Evolutionary conservation across 306 rosid genomes (phyloP).

Genomic region (Dryas drummondii): DNA sequence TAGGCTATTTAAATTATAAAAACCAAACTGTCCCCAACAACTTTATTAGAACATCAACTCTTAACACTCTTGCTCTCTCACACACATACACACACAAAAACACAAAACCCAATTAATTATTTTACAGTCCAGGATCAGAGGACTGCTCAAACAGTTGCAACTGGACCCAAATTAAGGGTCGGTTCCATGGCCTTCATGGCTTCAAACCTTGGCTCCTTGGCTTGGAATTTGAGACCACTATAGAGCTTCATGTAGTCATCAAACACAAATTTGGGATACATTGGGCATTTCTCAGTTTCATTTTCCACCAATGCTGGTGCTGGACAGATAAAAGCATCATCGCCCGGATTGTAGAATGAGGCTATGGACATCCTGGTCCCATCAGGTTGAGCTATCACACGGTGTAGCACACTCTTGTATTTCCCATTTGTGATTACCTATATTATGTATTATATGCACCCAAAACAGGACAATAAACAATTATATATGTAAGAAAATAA

Average conservation of each 20-base stretch:
- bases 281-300: slow-evolving; percentile 39
- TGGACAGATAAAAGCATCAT: slow-evolving; percentile 81
- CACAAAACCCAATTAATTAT: neutral
- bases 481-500: too few relatives aligned
- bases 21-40: neutral
- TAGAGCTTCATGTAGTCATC: slow-evolving; percentile 97
- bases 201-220: slow-evolving; percentile 95
- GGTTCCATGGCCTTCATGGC: slow-evolving; percentile 73
- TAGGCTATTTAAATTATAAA: neutral
- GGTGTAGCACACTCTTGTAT: slow-evolving; percentile 85
- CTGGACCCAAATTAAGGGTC: slow-evolving; percentile 40
- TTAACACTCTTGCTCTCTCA: neutral
- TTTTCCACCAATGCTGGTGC: slow-evolving; percentile 68
- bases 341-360: slow-evolving; percentile 89
- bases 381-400: slow-evolving; percentile 70
- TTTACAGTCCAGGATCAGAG: neutral
- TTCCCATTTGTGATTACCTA: slow-evolving; percentile 90
- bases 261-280: slow-evolving; percentile 87
- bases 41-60: neutral
- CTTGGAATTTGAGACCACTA: slow-evolving; percentile 79
- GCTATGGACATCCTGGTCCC: slow-evolving; percentile 92
- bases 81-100: neutral
- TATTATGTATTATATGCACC: too few relatives aligned
- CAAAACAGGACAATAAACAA: too few relatives aligned
- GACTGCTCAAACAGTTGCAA: slow-evolving; percentile 52